These are phyloP conservation scores for Camellia sinensis DNA, from an alignment of 148 eudicot genomes.

Conservation along the genomic window DNA sequence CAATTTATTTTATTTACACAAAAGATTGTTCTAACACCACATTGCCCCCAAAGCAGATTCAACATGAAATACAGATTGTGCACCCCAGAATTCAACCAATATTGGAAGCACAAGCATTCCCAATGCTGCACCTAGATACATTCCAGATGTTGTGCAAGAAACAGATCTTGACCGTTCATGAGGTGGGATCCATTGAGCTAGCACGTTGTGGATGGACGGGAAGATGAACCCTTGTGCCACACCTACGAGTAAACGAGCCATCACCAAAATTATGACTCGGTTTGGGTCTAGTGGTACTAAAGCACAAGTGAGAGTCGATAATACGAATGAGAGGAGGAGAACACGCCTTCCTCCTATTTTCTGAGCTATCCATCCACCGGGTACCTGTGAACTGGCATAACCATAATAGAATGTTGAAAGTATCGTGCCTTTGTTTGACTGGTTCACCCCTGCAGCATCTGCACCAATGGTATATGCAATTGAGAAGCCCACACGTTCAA, in stretches of 20 bases:
- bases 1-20: too few relatives aligned
- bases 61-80: constrained; percentile 55
- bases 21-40: too few relatives aligned
- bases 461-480: constrained; percentile 58
- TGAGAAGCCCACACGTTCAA: constrained; percentile 95
- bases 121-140: constrained; percentile 87
- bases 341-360: constrained; percentile 91
- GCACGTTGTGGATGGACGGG: constrained; percentile 26
- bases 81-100: constrained; percentile 49
- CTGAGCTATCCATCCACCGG: constrained; percentile 98
- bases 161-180: constrained; percentile 93
- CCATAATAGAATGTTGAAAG: constrained; percentile 93
- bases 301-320: constrained; percentile 61
- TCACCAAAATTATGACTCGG: constrained; percentile 45
- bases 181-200: constrained; percentile 58
- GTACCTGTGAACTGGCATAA: constrained; percentile 88
- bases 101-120: constrained; percentile 87
- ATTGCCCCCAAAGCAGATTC: constrained; percentile 77
- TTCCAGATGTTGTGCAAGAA: constrained; percentile 87
- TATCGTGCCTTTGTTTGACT: constrained; percentile 84
- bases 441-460: constrained; percentile 26
- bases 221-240: constrained; percentile 94
- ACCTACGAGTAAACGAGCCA: constrained; percentile 85
- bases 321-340: constrained; percentile 74
- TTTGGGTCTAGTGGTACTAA: constrained; percentile 76